Conservation (phyloP, 495 filamentous ascomycete species). For the Cetradonia linearis region DNA sequence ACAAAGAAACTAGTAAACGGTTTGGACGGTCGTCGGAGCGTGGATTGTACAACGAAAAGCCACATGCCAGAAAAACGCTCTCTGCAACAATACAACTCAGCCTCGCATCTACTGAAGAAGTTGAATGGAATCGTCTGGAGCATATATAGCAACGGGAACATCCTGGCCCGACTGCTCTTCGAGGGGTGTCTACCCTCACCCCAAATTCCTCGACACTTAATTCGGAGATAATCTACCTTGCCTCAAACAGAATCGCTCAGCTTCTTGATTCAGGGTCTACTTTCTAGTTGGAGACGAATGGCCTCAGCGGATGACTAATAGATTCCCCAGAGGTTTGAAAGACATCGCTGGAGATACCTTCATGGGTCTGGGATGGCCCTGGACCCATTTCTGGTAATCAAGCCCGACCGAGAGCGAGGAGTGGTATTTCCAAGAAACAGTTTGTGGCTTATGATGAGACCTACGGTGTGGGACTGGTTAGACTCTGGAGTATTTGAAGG, state of each 20-base stretch:
- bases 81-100: too few species aligned
- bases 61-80: too few species aligned
- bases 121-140: too few species aligned
- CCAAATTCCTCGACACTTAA: neutral
- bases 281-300: neutral
- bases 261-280: neutral
- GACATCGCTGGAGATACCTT: neutral
- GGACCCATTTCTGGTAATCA: neutral
- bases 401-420: neutral
- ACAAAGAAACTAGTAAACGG: too few species aligned
- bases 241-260: neutral
- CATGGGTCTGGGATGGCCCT: neutral
- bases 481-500: neutral
- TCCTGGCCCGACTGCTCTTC: neutral
- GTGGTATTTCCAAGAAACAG: neutral
- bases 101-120: too few species aligned
- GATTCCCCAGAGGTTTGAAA: neutral
- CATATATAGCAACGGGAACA: neutral
- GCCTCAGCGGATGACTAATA: neutral
- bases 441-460: neutral
- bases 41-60: too few species aligned
- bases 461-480: neutral
- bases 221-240: neutral
- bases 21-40: too few species aligned
- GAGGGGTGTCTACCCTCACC: neutral